A percentile compares a stretch with the other conserved stretches of the same genome.
These are phyloP conservation scores for Apiospora arundinis DNA, from an alignment of 2,329 filamentous ascomycete genomes.

Conservation along the genomic window DNA sequence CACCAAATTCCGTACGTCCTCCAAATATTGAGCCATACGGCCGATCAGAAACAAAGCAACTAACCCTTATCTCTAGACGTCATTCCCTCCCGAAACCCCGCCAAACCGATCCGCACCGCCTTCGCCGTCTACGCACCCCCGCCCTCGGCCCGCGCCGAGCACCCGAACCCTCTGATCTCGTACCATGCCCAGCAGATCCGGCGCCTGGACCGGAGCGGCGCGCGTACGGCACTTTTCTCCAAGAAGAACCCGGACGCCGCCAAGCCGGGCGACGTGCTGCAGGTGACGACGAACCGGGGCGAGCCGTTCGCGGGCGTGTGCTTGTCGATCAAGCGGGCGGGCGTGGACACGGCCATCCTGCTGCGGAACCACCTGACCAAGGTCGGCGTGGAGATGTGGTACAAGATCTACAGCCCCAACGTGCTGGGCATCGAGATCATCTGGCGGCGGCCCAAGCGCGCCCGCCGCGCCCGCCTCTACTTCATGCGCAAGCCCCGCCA, in stretches of 20 bases:
- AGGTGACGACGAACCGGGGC: slow-evolving; percentile 79
- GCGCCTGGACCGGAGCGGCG: slow-evolving; percentile 82
- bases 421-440: slow-evolving; percentile 93
- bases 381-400: slow-evolving; percentile 95
- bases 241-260: slow-evolving; percentile 78
- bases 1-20: slow-evolving; percentile 12
- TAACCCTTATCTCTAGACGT: slow-evolving; percentile 31
- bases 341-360: slow-evolving; percentile 86
- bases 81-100: slow-evolving; percentile 39
- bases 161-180: slow-evolving; percentile 71
- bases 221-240: slow-evolving; percentile 82
- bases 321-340: slow-evolving; percentile 85
- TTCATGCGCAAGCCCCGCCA: slow-evolving; percentile 91
- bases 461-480: slow-evolving; percentile 84
- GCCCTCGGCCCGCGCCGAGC: slow-evolving; percentile 59
- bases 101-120: slow-evolving; percentile 44
- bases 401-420: slow-evolving; percentile 91
- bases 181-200: slow-evolving; percentile 74
- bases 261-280: slow-evolving; percentile 87
- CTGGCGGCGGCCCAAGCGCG: slow-evolving; percentile 82
- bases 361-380: slow-evolving; percentile 86
- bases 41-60: background rate
- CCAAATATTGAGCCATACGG: background rate
- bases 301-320: slow-evolving; percentile 92
- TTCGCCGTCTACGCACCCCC: slow-evolving; percentile 63